Evolutionary conservation across 139 green algal genomes (phyloP), one percentile per base, ranked within the genome.

Genomic region (Micractinium conductrix): DNA sequence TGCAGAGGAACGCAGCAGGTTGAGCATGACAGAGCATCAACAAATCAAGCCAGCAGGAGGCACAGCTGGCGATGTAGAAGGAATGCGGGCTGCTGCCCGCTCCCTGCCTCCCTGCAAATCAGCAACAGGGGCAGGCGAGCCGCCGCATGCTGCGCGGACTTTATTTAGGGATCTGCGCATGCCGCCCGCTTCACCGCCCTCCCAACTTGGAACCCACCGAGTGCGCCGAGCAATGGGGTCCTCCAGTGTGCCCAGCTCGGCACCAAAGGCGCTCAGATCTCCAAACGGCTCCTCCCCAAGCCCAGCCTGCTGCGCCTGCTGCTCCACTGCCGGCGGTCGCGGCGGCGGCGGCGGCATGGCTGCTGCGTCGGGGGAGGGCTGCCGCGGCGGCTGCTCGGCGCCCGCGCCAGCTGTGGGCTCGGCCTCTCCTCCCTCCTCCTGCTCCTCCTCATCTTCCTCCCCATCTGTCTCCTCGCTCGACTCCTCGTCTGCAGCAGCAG

Each of bases 281-380:
- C 24, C 58, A 60, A 80, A 80, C 5, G 74, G 45, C 7, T 80
- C 74, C 1, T 74, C 62, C n/a, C 40, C 71, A 22, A 43, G 21
- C 28, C 17, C 12, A n/a, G 12, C 14, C 78, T 26, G 58, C 60
- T 74, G 58, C 78, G 45, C 30, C 60, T 10, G 53, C 78, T 38
- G 42, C 78, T 30, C 26, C 33, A 33, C 65, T 30, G 65, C 50
- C 30, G 24, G 40, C 35, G 35, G 82, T 4, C 74, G 82, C 0
- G 67, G 72, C 14, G 62, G 82, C 37, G 62, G 82, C 1, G 78
- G 78, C n/a, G 78, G 78, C 78, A 83, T 83, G 62, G 62, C 62
- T 2, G 63, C 30, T 67, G 62, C 43, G 16, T 17, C 44, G 6
- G 44, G n/a, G 26, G 62, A 42, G 28, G 48, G 50, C 37, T 38